Conservation (phyloP, 2,329 filamentous ascomycete genomes). For the Sporothrix schenckii region DNA sequence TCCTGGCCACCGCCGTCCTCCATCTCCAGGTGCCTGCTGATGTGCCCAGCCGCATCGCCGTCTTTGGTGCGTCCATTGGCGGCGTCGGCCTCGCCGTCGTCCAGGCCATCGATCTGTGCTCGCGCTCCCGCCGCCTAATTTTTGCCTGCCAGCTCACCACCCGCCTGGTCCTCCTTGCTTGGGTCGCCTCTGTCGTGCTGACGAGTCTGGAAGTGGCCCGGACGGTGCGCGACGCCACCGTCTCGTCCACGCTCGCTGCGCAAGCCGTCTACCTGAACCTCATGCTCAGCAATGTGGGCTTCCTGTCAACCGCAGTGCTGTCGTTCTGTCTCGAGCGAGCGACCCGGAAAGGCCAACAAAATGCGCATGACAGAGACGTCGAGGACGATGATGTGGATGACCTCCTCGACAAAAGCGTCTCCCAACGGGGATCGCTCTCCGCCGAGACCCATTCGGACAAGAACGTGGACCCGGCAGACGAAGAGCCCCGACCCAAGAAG, state of each 20-base stretch:
- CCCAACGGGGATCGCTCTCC: background rate
- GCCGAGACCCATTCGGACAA: background rate
- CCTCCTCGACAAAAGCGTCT: background rate
- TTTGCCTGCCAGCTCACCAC: conserved; percentile 41
- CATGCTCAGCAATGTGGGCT: conserved; percentile 40
- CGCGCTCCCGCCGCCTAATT: conserved; percentile 40
- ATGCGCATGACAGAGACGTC: no score
- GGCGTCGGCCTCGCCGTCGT: conserved; percentile 41
- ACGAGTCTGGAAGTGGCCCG: conserved; percentile 41
- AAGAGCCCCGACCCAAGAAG: conserved; percentile 18
- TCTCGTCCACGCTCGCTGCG: conserved; percentile 36
- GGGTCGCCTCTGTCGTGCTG: conserved; percentile 41
- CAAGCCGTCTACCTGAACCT: conserved; percentile 42
- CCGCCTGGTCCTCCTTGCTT: conserved; percentile 40
- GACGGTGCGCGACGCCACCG: conserved; percentile 21
- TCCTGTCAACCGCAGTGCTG: conserved; percentile 28
- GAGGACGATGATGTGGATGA: background rate
- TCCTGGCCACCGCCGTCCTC: conserved; percentile 39
- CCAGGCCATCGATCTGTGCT: conserved; percentile 41
- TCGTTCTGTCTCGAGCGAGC: conserved; percentile 5
- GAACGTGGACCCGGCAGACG: background rate
- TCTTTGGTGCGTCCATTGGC: conserved; percentile 40
- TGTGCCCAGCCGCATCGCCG: conserved; percentile 41
- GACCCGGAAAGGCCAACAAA: background rate
- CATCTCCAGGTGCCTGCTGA: conserved; percentile 36